Evolutionary conservation across 2,329 filamentous ascomycete species (phyloP), one percentile per base, ranked within the genome.

Genomic region (Dothideomycetes sp.): DNA sequence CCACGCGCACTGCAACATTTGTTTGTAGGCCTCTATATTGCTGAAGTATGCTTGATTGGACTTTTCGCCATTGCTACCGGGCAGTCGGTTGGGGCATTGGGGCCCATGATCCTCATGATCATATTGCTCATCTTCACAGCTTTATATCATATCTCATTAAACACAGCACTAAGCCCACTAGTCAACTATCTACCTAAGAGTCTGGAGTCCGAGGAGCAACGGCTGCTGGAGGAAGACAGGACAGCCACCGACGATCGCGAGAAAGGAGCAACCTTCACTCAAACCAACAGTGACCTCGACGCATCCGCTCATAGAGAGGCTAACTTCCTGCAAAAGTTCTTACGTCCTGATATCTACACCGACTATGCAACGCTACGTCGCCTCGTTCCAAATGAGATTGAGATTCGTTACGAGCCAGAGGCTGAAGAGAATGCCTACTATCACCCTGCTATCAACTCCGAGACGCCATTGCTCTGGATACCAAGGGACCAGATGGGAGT

Each of bases 1-100:
- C 81, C 85, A 1, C 81, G 81, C n/a, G 88, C 84, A 1, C 68
- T 96, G 37, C 81, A 93, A 57, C 88, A 95, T 43, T 75, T 93
- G 35, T 77, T 89, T 19, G 79, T 81, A 1, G 88, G 89, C 16
- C 68, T 93, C 36, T 95, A 96, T 57, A 70, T 95, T 27, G 76
- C 81, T 1, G 79, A 91, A 47, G 63, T 89, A 19, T 91, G 85
- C 59, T 69, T 95, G 55, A 81, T 94, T 48, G 88, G 87, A 36
- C 70, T 95, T 2, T 88, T 95, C 51, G 81, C 73, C 37, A 76
- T 89, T 37, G 57, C 62, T 22, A 77, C 75, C 5, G 64, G 69
- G 1, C 75, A 77, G 5, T 62, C 62, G 19, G 38, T 51, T 4
- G 48, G 47, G 14, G 58, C 59, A 0, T 65, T 79, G 14, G 81